phyloP scores from a whole-genome alignment of 2,329 filamentous ascomycete species.

The Colletotrichum gigasporum region DNA sequence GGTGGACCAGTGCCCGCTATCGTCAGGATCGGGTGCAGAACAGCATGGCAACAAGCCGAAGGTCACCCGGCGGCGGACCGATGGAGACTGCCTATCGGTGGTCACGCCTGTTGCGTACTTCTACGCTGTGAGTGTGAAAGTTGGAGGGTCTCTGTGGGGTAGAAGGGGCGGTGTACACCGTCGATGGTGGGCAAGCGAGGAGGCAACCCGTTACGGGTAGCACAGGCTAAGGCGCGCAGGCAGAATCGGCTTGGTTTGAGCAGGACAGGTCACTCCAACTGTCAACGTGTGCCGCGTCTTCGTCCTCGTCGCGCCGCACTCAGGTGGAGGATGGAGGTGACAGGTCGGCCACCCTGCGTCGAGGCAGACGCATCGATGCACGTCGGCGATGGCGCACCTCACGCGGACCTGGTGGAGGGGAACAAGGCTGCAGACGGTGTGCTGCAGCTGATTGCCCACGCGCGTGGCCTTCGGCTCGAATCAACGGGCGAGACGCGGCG shows the following conservation, averaged over 20 bases:
- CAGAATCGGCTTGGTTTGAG: not conserved
- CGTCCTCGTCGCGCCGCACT: not conserved
- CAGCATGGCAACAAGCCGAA: slow-evolving; percentile 10
- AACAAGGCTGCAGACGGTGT: slow-evolving; percentile 18
- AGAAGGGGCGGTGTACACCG: slow-evolving; percentile 26
- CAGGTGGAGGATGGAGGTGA: not conserved
- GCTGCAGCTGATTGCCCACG: no score
- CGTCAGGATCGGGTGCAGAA: slow-evolving; percentile 15
- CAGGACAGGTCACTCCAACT: not conserved
- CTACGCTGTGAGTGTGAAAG: not conserved
- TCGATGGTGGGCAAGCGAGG: slow-evolving; percentile 5
- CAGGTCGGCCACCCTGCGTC: slow-evolving; percentile 3
- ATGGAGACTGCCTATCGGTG: not conserved
- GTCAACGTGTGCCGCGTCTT: not conserved
- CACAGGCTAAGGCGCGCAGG: not conserved
- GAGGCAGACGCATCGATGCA: slow-evolving; percentile 13
- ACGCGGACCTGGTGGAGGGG: not conserved
- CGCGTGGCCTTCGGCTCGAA: no score
- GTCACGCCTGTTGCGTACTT: slow-evolving; percentile 12
- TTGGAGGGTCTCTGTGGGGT: slow-evolving; percentile 18
- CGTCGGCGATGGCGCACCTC: slow-evolving; percentile 10
- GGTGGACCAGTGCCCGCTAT: slow-evolving; percentile 19
- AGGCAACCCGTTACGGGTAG: slow-evolving; percentile 10
- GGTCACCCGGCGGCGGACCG: slow-evolving; percentile 5
- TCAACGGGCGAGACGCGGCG: no score